Evolutionary conservation across 768 basidiomycete genomes (phyloP), one percentile per base, ranked within the genome.

Genomic region (Boletales sp.): DNA sequence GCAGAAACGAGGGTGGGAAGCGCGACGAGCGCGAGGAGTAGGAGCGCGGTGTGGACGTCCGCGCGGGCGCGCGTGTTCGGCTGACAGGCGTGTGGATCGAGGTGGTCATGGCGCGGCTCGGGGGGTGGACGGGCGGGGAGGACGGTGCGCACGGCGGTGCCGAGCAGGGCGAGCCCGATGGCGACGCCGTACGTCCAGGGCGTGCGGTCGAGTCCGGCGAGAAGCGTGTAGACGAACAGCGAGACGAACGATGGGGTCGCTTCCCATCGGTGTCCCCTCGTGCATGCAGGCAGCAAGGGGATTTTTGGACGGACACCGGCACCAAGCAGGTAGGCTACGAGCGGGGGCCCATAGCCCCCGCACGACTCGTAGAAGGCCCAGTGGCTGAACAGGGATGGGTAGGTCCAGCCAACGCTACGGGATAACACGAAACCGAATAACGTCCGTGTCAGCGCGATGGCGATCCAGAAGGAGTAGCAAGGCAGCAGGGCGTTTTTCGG

Each of bases 111-210:
- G 6, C 50, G 46, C 17, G 42, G 32, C 4, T 57, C 43, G 2
- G 44, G 48, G 30, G 35, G 17, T 15, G 32, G n/a, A 28, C 8
- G 46, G 33, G 18, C 13, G 21, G 25, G 4, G 32, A 48, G 35
- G 5, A 43, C 2, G 10, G 52, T 35, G 31, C 51, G 57, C 12
- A 54, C n/a, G 18, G 65, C 12, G n/a, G 58, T 44, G 10, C 62
- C 39, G 13, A 62, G 49, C 11, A 63, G 31, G 6, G 65, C 66
- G 13, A 62, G 57, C 12, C 66, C 41, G 13, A 68, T 39, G 2
- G 68, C 64, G 19, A 63, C 46, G 2, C 58, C 56, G 38, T 75
- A 75, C 19, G 72, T 74, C 72, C 73, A 76, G 9, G 72, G 72
- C 6, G 68, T 62, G 13, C 63, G 46, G 36, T 74, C 74, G 18